Evolutionary conservation across 805 yeast species (phyloP).

Genomic region (Pichia californica): DNA sequence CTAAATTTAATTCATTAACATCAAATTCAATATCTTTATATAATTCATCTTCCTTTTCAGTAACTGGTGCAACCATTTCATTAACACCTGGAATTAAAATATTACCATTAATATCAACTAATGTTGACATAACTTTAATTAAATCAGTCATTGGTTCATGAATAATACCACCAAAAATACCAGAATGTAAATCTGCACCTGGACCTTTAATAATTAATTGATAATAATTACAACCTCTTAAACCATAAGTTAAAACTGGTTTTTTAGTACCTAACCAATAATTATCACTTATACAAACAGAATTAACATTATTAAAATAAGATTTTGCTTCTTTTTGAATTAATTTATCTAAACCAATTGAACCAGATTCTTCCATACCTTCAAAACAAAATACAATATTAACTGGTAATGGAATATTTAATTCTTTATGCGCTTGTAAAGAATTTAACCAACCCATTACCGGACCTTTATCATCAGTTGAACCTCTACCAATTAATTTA

Average conservation of each 20-base stretch:
- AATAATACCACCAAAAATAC: constrained; percentile 94
- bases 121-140: constrained; percentile 63
- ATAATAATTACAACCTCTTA: constrained; percentile 94
- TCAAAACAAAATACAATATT: constrained; percentile 90
- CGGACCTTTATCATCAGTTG: constrained; percentile 98
- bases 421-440: constrained; percentile 80
- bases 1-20: constrained; percentile 76
- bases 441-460: constrained; percentile 95
- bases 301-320: constrained; percentile 85
- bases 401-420: constrained; percentile 86
- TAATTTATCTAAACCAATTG: constrained; percentile 81
- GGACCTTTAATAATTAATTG: constrained; percentile 82
- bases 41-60: constrained; percentile 67
- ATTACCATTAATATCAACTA: constrained; percentile 78
- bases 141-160: constrained; percentile 98
- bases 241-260: constrained; percentile 95
- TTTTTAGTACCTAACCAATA: constrained; percentile 98
- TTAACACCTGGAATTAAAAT: constrained; percentile 81
- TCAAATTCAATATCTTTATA: constrained; percentile 85
- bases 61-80: constrained; percentile 94
- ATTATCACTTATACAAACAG: constrained; percentile 94
- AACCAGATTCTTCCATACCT: constrained; percentile 99
- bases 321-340: constrained; percentile 69
- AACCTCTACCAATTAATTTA: constrained; percentile 83
- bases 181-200: constrained; percentile 94